A percentile compares a stretch with the other conserved stretches of the same genome.
These are phyloP conservation scores for Uronychia binucleata DNA, from an alignment of 73 alveolate genomes.

Conservation along the genomic window DNA sequence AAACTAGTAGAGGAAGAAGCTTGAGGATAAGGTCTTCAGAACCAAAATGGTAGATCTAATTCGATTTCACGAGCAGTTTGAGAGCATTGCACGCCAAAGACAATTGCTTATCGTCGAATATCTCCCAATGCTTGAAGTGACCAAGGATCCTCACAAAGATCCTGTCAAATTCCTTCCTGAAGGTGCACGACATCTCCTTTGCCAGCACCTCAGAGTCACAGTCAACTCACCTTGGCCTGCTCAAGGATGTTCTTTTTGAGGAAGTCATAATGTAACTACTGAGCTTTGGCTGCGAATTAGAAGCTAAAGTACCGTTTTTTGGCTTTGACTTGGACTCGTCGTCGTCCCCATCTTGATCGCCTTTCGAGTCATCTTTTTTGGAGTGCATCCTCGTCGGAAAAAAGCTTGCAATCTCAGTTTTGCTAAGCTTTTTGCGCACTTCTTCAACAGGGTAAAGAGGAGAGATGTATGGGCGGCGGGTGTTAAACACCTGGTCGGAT, in stretches of 20 bases:
- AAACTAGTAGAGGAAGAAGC: background rate
- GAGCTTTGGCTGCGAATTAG: too few species aligned
- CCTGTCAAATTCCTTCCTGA: constrained; percentile 8
- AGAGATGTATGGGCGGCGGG: background rate
- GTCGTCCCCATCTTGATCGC: background rate
- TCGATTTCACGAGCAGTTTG: background rate
- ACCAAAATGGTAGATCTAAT: background rate
- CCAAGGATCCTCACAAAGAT: background rate
- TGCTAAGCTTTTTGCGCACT: background rate
- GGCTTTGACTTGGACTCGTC: background rate
- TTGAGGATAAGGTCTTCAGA: background rate
- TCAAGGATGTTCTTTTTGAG: background rate
- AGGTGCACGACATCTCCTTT: background rate
- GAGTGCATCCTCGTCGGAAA: background rate
- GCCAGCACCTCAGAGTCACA: too few species aligned
- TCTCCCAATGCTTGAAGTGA: constrained; percentile 4
- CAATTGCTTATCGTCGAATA: constrained; percentile 1
- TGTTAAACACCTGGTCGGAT: background rate
- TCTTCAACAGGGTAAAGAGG: background rate
- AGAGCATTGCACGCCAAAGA: background rate
- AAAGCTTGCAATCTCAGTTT: background rate
- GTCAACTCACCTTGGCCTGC: too few species aligned
- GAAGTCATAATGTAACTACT: background rate
- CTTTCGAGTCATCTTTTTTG: background rate
- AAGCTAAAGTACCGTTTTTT: too few species aligned